Percentiles rank a stretch among this genome's conserved stretches.
phyloP scores from a whole-genome alignment of 2,329 filamentous ascomycete species.

The Colletotrichum sp. region DNA sequence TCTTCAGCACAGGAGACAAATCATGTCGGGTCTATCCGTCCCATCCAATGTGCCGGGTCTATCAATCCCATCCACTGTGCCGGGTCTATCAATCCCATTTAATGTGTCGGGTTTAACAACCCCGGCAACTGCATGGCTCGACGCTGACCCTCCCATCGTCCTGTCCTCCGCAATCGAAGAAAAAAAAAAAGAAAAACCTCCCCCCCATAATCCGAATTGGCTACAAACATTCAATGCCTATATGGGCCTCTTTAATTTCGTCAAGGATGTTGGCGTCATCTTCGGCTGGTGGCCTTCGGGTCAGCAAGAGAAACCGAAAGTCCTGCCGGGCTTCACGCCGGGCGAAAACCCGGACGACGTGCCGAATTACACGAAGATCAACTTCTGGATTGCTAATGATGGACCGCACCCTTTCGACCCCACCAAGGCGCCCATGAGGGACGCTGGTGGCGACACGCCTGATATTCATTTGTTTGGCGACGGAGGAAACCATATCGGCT shows the following conservation, averaged over 20 bases:
- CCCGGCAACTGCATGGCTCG: too few species aligned
- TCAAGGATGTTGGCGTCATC: too few species aligned
- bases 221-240: too few species aligned
- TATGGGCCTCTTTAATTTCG: rapidly evolving
- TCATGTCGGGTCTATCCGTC: not conserved
- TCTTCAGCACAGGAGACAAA: not conserved
- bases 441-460: not conserved
- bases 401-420: not conserved
- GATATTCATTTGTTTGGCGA: not conserved
- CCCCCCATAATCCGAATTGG: too few species aligned
- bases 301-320: too few species aligned
- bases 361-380: not conserved
- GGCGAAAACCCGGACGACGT: too few species aligned
- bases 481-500: not conserved
- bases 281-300: too few species aligned
- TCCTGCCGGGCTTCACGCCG: too few species aligned
- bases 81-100: too few species aligned
- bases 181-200: too few species aligned
- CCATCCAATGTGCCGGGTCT: not conserved
- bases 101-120: not conserved
- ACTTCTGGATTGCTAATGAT: not conserved
- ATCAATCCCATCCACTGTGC: not conserved
- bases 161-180: too few species aligned
- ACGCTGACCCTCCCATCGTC: too few species aligned
- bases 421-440: rapidly evolving